Conservation (phyloP, 2,329 filamentous ascomycete genomes). For the Alternaria brassicicola region DNA sequence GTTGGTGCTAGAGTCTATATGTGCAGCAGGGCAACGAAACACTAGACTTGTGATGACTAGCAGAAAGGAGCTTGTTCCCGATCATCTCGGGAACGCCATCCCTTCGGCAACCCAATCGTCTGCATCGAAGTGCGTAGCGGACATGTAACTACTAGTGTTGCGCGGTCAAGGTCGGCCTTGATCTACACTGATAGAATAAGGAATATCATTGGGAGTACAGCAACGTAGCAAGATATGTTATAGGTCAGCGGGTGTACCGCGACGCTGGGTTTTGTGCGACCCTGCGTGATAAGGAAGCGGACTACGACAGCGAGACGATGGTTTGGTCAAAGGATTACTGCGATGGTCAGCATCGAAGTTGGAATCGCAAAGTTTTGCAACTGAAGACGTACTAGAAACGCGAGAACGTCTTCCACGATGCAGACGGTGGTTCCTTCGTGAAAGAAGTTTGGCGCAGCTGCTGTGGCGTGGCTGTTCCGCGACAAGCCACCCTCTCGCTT, state of each 20-base stretch:
- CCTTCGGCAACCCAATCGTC: conserved; percentile 7
- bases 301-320: neutral
- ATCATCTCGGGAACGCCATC: conserved; percentile 9
- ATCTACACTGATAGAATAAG: neutral
- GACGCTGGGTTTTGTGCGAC: conserved; percentile 22
- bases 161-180: conserved; percentile 6
- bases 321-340: neutral
- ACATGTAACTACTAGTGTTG: conserved; percentile 1
- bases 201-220: conserved; percentile 2
- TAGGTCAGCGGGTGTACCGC: conserved; percentile 20
- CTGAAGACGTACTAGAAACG: neutral
- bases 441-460: neutral
- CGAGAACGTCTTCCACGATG: neutral
- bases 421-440: neutral
- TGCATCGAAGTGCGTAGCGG: conserved; percentile 3
- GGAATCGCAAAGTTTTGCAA: neutral
- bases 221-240: conserved; percentile 14
- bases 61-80: neutral
- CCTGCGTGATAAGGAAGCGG: neutral
- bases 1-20: neutral
- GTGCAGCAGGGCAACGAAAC: neutral
- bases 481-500: conserved; percentile 3
- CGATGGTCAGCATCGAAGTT: neutral
- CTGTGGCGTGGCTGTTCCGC: neutral
- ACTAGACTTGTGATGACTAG: neutral